Evolutionary conservation across 139 green algal species (phyloP).

Genomic region (Edaphochlamys debaryana): DNA sequence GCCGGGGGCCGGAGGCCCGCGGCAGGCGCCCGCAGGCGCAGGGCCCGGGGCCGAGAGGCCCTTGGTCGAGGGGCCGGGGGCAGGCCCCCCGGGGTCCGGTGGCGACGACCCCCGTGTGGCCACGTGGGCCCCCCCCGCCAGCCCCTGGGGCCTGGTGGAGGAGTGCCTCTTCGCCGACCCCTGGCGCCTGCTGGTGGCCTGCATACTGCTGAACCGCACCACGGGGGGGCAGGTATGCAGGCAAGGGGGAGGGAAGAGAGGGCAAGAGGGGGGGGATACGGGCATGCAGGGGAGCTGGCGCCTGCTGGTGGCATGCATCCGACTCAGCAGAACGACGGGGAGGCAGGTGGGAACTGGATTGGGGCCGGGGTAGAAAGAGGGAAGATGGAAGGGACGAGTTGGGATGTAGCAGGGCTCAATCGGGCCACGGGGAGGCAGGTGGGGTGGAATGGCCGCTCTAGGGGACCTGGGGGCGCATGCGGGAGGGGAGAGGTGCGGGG

Average conservation of each 20-base stretch:
- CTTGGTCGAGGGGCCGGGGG: too few species aligned
- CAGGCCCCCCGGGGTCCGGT: too few species aligned
- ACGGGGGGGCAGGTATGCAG: neutral
- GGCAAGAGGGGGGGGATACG: neutral
- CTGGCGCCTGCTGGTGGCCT: constrained; percentile 90
- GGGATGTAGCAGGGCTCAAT: too few species aligned
- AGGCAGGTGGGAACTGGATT: constrained; percentile 55
- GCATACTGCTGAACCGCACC: constrained; percentile 62
- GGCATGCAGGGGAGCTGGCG: constrained; percentile 65
- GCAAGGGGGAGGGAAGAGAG: neutral
- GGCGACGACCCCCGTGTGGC: too few species aligned
- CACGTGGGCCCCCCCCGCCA: constrained; percentile 79
- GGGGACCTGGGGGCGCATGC: too few species aligned
- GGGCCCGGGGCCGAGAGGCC: too few species aligned
- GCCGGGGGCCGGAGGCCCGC: too few species aligned
- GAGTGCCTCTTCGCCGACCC: constrained; percentile 85
- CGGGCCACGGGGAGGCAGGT: too few species aligned
- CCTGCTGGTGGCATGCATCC: constrained; percentile 82
- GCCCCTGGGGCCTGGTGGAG: constrained; percentile 84
- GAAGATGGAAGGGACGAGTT: neutral
- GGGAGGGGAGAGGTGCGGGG: too few species aligned
- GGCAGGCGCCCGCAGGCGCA: too few species aligned
- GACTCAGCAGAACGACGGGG: constrained; percentile 80
- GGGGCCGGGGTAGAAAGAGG: neutral
- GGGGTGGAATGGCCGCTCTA: too few species aligned